Conservation (phyloP, 2,329 filamentous ascomycete species). For the Curvularia sp. region DNA sequence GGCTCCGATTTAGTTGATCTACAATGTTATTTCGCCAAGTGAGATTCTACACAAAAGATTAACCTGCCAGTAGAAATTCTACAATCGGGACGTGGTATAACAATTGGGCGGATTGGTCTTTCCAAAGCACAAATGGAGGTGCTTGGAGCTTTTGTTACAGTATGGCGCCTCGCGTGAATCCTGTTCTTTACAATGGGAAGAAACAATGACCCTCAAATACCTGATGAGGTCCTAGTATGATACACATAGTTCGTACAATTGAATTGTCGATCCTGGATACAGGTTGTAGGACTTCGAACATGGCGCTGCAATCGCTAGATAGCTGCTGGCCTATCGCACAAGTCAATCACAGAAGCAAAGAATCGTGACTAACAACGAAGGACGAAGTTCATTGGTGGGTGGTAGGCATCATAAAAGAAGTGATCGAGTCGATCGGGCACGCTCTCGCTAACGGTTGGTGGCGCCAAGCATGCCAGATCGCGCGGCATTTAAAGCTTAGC, state of each 20-base stretch:
- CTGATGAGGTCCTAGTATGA: background rate
- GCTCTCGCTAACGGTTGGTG: constrained; percentile 12
- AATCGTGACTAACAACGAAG: background rate
- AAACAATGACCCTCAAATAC: background rate
- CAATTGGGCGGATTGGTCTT: background rate
- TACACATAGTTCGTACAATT: background rate
- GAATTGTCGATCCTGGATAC: background rate
- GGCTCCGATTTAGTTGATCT: background rate
- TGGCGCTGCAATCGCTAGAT: background rate
- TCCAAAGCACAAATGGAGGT: background rate
- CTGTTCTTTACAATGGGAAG: background rate
- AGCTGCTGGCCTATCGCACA: background rate
- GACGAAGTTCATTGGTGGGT: background rate
- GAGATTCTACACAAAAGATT: background rate
- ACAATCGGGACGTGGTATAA: background rate
- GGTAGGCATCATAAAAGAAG: constrained; percentile 7
- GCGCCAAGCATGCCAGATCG: constrained; percentile 13
- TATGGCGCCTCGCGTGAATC: background rate
- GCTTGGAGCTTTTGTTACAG: background rate
- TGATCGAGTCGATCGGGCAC: constrained; percentile 17
- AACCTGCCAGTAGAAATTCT: background rate
- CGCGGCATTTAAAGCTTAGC: constrained; percentile 18
- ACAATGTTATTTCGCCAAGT: background rate
- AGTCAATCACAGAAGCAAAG: background rate
- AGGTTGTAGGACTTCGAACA: background rate